Conservation (phyloP, 352 stramenopile species). For the Globisporangium spiculum region DNA sequence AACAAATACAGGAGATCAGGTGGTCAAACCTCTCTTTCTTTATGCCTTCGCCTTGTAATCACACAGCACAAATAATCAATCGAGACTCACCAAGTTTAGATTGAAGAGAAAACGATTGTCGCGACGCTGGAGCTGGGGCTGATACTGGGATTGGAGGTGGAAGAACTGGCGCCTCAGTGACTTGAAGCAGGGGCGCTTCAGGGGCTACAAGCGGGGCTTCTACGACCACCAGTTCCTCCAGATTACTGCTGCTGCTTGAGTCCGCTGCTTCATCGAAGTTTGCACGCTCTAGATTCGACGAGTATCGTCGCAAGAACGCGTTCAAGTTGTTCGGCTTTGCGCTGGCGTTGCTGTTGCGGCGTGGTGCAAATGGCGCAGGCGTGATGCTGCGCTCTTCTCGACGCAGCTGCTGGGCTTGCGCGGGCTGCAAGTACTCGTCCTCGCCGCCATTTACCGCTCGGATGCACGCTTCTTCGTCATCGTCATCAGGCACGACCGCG, state of each 20-base stretch:
- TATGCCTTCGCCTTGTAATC: too few species aligned
- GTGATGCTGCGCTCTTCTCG: constrained; percentile 11
- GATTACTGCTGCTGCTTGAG: constrained; percentile 4
- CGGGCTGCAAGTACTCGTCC: constrained; percentile 18
- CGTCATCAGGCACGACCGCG: constrained; percentile 18
- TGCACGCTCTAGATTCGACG: constrained; percentile 55
- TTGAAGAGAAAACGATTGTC: background rate
- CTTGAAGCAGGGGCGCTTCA: too few species aligned
- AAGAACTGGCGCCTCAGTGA: background rate
- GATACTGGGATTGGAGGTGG: background rate
- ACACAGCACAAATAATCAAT: background rate
- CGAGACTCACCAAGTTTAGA: constrained; percentile 11
- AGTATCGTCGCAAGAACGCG: constrained; percentile 62
- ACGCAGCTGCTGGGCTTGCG: constrained; percentile 13
- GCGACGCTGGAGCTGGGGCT: background rate
- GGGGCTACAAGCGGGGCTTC: background rate
- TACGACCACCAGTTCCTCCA: background rate
- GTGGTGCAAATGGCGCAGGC: constrained; percentile 6
- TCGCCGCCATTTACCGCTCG: constrained; percentile 10
- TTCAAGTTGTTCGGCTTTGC: constrained; percentile 59
- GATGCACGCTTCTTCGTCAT: constrained; percentile 16
- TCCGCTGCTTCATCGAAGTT: constrained; percentile 12
- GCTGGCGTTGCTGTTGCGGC: constrained; percentile 17
- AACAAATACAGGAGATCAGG: background rate
- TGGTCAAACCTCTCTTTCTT: too few species aligned